phyloP scores from a whole-genome alignment of 495 filamentous ascomycete genomes.

The Filosporella fistucella region DNA sequence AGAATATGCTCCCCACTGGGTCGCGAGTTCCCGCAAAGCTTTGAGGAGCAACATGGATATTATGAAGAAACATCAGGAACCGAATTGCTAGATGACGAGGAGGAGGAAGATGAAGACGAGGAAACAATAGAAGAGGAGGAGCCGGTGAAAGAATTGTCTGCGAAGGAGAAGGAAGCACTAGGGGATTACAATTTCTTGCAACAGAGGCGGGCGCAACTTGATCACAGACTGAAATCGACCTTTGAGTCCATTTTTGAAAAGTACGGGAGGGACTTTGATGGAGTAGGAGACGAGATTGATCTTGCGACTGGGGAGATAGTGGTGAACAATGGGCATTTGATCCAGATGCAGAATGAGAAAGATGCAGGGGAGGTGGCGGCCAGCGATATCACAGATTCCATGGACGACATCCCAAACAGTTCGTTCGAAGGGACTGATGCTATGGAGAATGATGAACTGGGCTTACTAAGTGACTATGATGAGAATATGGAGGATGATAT shows the following conservation, averaged over 20 bases:
- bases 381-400: background rate
- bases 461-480: constrained; percentile 11
- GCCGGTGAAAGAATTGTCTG: constrained; percentile 39
- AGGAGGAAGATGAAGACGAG: constrained; percentile 25
- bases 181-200: no score
- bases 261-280: constrained; percentile 78
- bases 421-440: constrained; percentile 13
- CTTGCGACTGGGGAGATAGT: constrained; percentile 71
- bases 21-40: constrained; percentile 10
- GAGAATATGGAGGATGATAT: constrained; percentile 24
- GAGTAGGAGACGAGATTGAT: constrained; percentile 79
- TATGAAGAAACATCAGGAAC: constrained; percentile 7
- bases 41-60: constrained; percentile 6
- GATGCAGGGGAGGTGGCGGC: constrained; percentile 31
- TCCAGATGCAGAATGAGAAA: constrained; percentile 47
- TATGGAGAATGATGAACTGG: constrained; percentile 16
- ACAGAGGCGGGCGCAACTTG: constrained; percentile 53
- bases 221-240: constrained; percentile 64
- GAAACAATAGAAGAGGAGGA: constrained; percentile 30
- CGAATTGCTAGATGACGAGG: constrained; percentile 22
- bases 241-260: constrained; percentile 88
- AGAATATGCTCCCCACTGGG: constrained; percentile 36
- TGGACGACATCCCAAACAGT: constrained; percentile 6
- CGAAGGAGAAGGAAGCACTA: constrained; percentile 45
- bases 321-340: constrained; percentile 82